Base-by-base conservation (phyloP, 2,329 filamentous ascomycete genomes). In the Nemania bipapillata region DNA sequence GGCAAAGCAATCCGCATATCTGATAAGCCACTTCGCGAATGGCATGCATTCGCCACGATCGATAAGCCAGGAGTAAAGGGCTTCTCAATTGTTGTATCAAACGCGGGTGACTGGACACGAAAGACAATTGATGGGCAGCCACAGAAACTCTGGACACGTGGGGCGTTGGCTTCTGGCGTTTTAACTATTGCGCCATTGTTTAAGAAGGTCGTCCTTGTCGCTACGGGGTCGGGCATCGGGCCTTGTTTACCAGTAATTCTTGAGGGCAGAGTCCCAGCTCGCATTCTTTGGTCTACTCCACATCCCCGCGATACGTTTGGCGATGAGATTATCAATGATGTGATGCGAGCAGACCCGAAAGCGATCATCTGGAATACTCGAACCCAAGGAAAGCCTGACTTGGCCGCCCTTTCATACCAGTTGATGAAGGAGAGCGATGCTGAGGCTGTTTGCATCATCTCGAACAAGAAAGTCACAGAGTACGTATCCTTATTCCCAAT, bases 11-110 rank as follows among this genome's bases (percentile, higher is more conserved):
- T 88, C 60, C 87, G 90, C 47, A 80, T 93, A 26, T 87, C 90
- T 2, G 85, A 86, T 61, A 83, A 84, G 8, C 91, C 91, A 0
- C 82, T 93, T 45, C 80, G 85, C 8, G 91, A 94, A 79, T 92
- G 90, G 85, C 92, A 94, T 80, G 87, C 89, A 0, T 94, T 94
- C 76, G 92, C 91, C 50, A 90, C 90, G 1, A 91, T 94, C 68
- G 83, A 86, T 2, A 77, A 81, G 62, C 74, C 74, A 7, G 73
- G 70, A 12, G 56, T 77, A 42, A 81, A 81, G 61, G 89, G 87
- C 15, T 92, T 90, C 80, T 92, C 90, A 0, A 82, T 91, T 32
- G 81, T 94, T 32, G 84, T 94, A 30, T 92, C 90, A 62, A 90
- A 90, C 71, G 91, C 90, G 3, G 91, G 91, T 24, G 91, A 94